phyloP scores from a whole-genome alignment of 1,284 basidiomycete species.

The Rhodotorula sp. region DNA sequence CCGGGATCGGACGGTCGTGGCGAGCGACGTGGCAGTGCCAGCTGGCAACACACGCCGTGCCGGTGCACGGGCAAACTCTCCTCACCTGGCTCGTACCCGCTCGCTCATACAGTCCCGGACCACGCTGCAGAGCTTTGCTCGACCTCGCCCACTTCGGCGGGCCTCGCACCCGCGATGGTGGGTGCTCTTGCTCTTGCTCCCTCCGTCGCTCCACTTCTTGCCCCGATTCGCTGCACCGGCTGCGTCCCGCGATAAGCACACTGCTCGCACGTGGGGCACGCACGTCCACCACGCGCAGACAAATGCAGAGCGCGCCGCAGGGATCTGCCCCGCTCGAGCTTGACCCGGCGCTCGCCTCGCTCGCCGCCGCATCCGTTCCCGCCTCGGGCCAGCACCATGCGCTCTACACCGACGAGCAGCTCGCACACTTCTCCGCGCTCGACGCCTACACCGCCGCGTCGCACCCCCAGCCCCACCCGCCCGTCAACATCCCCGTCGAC shows the following conservation, averaged over 20 bases:
- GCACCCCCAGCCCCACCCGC: background rate
- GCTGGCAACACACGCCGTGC: too few species aligned
- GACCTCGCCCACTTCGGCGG: too few species aligned
- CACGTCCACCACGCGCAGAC: background rate
- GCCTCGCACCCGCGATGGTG: too few species aligned
- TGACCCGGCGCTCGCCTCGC: conserved; percentile 8
- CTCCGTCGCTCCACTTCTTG: background rate
- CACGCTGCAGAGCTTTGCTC: too few species aligned
- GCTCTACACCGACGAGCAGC: background rate
- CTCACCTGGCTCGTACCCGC: too few species aligned
- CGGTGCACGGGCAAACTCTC: too few species aligned
- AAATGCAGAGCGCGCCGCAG: background rate
- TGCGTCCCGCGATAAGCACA: too few species aligned
- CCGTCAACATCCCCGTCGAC: background rate
- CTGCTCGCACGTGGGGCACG: too few species aligned
- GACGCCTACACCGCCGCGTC: background rate
- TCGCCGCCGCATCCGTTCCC: background rate
- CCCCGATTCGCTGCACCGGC: too few species aligned
- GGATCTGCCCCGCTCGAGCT: background rate
- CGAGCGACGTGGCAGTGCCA: too few species aligned
- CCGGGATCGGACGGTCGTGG: background rate
- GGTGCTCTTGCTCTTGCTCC: background rate
- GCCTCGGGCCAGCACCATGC: background rate
- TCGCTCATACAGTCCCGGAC: too few species aligned
- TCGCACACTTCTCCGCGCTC: background rate